These are phyloP conservation scores for Wickerhamiella allomyrinae DNA, from an alignment of 805 yeast genomes.

Conservation along the genomic window DNA sequence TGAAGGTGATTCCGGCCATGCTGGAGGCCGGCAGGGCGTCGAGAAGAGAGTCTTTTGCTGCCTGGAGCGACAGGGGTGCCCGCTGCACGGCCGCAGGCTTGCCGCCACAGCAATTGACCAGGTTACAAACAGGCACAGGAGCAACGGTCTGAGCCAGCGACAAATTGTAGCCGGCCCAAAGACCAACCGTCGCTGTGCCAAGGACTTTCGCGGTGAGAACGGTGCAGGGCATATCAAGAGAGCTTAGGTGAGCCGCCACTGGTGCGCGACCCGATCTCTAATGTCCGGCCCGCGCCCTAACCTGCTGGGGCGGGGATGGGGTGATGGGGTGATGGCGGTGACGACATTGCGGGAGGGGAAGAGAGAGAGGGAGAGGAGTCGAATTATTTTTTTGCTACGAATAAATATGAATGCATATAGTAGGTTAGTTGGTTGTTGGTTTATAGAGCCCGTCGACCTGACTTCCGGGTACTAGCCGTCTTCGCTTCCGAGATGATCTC, in stretches of 20 bases:
- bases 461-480: no score
- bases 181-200: slow-evolving; percentile 25
- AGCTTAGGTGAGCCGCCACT: neutral
- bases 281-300: no score
- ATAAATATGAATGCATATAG: no score
- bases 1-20: slow-evolving; percentile 15
- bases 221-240: slow-evolving; percentile 10
- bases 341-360: no score
- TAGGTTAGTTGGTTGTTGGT: no score
- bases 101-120: neutral
- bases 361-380: no score
- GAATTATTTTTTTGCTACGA: no score
- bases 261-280: no score
- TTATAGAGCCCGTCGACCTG: no score
- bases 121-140: neutral
- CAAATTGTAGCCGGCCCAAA: slow-evolving; percentile 24
- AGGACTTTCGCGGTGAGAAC: slow-evolving; percentile 23
- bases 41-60: neutral
- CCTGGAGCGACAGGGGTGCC: neutral
- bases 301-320: no score
- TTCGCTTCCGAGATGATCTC: neutral
- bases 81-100: slow-evolving; percentile 11
- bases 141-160: neutral
- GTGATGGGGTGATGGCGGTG: no score
- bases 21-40: slow-evolving; percentile 7